Conservation (phyloP, 306 rosid species). For the Betula pendula region DNA sequence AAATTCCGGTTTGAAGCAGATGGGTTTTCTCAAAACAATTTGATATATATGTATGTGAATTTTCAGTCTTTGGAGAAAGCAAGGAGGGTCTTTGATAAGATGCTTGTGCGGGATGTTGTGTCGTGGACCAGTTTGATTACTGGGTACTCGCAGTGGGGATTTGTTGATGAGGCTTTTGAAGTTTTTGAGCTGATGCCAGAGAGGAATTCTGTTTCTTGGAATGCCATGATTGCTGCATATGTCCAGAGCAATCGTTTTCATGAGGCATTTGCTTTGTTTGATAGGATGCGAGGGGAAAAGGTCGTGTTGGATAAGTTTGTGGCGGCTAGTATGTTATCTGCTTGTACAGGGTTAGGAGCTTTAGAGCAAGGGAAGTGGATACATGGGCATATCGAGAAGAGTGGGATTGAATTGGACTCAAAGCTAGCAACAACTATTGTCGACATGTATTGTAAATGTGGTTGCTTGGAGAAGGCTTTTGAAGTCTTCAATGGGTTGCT, state of each 20-base stretch:
- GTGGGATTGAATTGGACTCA: constrained; percentile 51
- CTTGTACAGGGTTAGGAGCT: constrained; percentile 63
- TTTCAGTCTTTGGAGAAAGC: constrained; percentile 51
- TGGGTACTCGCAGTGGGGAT: constrained; percentile 50
- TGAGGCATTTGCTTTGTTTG: constrained; percentile 58
- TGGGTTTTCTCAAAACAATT: constrained; percentile 39
- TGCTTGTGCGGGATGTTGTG: constrained; percentile 42
- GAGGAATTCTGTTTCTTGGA: constrained; percentile 56
- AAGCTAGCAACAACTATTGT: constrained; percentile 57
- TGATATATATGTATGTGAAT: constrained; percentile 46
- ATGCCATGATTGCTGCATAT: constrained; percentile 62
- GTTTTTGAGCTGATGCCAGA: constrained; percentile 56
- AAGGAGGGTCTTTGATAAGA: constrained; percentile 45
- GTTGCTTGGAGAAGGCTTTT: constrained; percentile 57
- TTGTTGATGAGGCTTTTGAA: constrained; percentile 47
- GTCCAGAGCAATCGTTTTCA: constrained; percentile 49
- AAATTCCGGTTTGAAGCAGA: constrained; percentile 52
- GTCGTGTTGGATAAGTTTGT: constrained; percentile 51
- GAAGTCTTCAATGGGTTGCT: constrained; percentile 43
- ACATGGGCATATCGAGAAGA: constrained; percentile 41
- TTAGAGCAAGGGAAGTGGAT: constrained; percentile 71
- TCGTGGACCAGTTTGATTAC: constrained; percentile 62
- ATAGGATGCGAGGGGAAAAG: constrained; percentile 41
- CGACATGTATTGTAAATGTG: constrained; percentile 77
- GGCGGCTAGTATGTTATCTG: constrained; percentile 63